Base-by-base conservation (phyloP, 1,284 basidiomycete species). In the Tremellales sp. region DNA sequence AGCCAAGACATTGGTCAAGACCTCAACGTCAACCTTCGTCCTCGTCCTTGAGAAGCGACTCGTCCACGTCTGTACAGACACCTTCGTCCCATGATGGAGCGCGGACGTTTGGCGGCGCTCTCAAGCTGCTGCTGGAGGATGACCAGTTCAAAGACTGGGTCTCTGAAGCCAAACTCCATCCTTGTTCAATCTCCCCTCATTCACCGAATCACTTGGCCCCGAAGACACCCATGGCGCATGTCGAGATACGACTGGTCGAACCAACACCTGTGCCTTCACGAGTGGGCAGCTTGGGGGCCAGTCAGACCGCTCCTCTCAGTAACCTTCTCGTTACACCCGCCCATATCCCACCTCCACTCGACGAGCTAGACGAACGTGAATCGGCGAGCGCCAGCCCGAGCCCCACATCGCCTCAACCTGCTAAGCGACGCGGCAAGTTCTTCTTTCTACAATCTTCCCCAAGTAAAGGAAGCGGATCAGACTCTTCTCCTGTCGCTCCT, bases 141-240 rank as follows among this genome's bases (percentile, higher is more conserved):
- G 56, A 63, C 22, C 53, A 58, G 36, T 70, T 72, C 52, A 68
- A 64, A 48, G 68, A 72, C 45, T 72, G 70, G 70, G 64, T 72
- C n/a, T 58, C 56, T 39, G 68, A 67, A 43, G 70, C 70, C n/a
- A 60, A 66, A 37, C n/a, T n/a, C n/a, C n/a, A n/a, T n/a, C n/a
- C n/a, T n/a, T n/a, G n/a, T n/a, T n/a, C 13, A 25, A 3, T 35
- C 51, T 24, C 17, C 49, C 13, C 58, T 60, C 3, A 53, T 43
- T 40, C 37, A 64, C 19, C 60, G 55, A 6, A 51, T 67, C 5
- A n/a, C n/a, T n/a, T n/a, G n/a, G n/a, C n/a, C n/a, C 64, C 62
- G 2, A 62, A 67, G 23, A 70, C 68, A 5, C 68, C 68, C 0
- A 60, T 66, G 13, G 55, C 67, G 40, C 19, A 36, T 33, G 47